Conservation (phyloP, 176 grass and related monocot species). For the Chrysopogon serrulatus region DNA sequence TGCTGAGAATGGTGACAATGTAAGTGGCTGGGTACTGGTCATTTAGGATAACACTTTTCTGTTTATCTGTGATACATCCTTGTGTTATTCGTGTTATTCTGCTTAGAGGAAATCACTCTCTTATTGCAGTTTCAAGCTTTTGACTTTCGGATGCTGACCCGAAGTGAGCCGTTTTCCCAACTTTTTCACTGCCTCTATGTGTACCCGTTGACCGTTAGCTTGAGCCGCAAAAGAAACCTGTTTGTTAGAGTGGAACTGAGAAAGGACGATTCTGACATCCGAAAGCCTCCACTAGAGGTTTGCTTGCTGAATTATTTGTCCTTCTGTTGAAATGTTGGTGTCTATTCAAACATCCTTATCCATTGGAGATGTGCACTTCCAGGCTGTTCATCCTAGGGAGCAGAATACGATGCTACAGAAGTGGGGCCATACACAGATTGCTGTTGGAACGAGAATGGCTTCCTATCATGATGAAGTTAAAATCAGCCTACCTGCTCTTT, state of each 20-base stretch:
- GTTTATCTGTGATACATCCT: slow-evolving; percentile 8
- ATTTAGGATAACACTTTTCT: neutral
- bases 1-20: slow-evolving; percentile 62
- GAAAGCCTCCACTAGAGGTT: slow-evolving; percentile 88
- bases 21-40: slow-evolving; percentile 42
- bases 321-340: neutral
- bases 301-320: slow-evolving; percentile 26
- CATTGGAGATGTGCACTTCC: slow-evolving; percentile 33
- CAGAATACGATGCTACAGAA: slow-evolving; percentile 63
- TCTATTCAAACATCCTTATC: slow-evolving; percentile 39
- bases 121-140: slow-evolving; percentile 84
- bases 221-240: slow-evolving; percentile 96
- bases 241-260: slow-evolving; percentile 89
- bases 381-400: slow-evolving; percentile 88
- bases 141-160: slow-evolving; percentile 80
- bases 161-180: slow-evolving; percentile 92
- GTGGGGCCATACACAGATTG: slow-evolving; percentile 89
- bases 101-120: slow-evolving; percentile 2
- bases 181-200: slow-evolving; percentile 93
- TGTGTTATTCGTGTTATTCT: slow-evolving; percentile 14
- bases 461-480: slow-evolving; percentile 99
- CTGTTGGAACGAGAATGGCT: slow-evolving; percentile 69
- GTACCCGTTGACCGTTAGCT: slow-evolving; percentile 86
- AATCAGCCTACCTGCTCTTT: slow-evolving; percentile 83
- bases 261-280: slow-evolving; percentile 90